phyloP scores from a whole-genome alignment of 2,329 filamentous ascomycete genomes.

The Ambrosiella beaveri region DNA sequence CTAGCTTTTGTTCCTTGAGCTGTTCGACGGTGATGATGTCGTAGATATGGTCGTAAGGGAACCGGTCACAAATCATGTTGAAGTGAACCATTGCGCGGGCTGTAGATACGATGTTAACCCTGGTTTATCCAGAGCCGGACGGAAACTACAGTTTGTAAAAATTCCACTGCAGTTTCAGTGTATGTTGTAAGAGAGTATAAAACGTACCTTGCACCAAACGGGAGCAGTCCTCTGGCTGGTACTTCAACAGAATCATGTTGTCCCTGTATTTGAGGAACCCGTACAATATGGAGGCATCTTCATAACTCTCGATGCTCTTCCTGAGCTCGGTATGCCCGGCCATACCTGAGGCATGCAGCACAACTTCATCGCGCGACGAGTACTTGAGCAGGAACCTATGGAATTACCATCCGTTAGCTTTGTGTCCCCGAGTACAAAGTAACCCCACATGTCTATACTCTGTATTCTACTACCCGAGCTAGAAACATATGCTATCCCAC shows the following conservation, averaged over 20 bases:
- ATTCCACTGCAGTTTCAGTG: neutral
- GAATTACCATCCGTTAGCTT: constrained; percentile 3
- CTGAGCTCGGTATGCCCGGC: constrained; percentile 75
- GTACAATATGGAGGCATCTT: constrained; percentile 75
- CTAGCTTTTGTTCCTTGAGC: constrained; percentile 73
- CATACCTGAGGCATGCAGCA: constrained; percentile 57
- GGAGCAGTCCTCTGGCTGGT: constrained; percentile 78
- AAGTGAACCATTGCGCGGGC: constrained; percentile 67
- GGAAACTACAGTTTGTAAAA: neutral
- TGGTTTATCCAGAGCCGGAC: no score
- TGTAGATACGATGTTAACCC: constrained; percentile 22
- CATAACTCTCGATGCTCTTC: constrained; percentile 57
- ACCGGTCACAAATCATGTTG: constrained; percentile 48
- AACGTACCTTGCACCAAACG: constrained; percentile 73
- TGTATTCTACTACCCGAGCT: no score
- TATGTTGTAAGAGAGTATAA: neutral
- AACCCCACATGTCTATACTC: neutral
- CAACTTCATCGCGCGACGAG: constrained; percentile 69
- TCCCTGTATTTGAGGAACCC: constrained; percentile 81
- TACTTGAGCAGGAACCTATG: constrained; percentile 89
- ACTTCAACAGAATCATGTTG: constrained; percentile 82
- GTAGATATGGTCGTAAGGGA: constrained; percentile 77
- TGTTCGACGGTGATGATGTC: constrained; percentile 58
- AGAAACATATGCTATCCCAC: no score
- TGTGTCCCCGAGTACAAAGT: neutral